Evolutionary conservation across 495 filamentous ascomycete species (phyloP), one percentile per base, ranked within the genome.

Genomic region (Penicillium desertorum): DNA sequence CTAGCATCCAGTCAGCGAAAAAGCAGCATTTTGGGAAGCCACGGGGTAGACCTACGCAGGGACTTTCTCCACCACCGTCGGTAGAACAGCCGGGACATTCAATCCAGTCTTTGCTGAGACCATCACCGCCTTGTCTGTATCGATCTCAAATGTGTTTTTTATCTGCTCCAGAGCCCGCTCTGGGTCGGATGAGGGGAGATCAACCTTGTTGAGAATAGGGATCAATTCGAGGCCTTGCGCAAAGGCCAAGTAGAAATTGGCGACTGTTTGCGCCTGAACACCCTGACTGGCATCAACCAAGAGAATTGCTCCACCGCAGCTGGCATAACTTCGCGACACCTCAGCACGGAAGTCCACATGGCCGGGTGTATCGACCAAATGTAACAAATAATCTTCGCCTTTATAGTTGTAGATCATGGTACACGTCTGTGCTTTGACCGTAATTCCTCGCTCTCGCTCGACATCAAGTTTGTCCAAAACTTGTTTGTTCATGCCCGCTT

Each of bases 311-410:
- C 95, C 95, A 56, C 93, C 94, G 70, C 95, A 98, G 59, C 87
- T 91, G 27, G 94, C 92, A 75, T 98, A 98, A 58, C 90, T 95
- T 45, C 95, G 82, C 34, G 90, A 91, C 5, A 98, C 94, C 66
- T 98, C 94, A 36, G 94, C 92, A 36, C 94, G 84, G 72, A 98
- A 98, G 73, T 98, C 94, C 42, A 98, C 94, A 77, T 98, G 94
- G 9, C 94, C 94, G 11, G 94, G 94, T 0, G 94, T 98, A 74
- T 98, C 94, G 48, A 98, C 92, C 42, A 98, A 79, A 74, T 98
- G 94, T 12, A 98, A 76, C 25, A 98, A 79, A 72, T 98, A 96
- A 67, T 98, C 94, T 53, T 88, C 79, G 3, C 88, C 91, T 20
- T 89, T 78, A 69, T 92, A 77, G 36, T 90, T 90, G 73, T 96